A percentile compares a stretch with the other conserved stretches of the same genome.
phyloP scores from a whole-genome alignment of 257 asterid genomes.

The Apocynum venetum region DNA sequence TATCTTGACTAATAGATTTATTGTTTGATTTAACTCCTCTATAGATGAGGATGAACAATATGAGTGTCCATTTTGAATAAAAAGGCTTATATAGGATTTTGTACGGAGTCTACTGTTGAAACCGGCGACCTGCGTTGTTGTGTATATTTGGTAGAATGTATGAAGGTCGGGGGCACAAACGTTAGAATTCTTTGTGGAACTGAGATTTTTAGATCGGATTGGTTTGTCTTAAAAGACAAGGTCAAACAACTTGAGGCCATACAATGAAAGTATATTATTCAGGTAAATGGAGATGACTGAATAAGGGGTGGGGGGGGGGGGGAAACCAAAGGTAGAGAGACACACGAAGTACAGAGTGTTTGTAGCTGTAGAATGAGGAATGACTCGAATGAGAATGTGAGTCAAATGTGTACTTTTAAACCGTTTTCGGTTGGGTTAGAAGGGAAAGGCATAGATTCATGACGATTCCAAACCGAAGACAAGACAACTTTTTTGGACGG shows the following conservation, averaged over 20 bases:
- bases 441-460: neutral
- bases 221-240: neutral
- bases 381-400: neutral
- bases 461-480: neutral
- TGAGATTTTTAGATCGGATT: neutral
- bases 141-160: neutral
- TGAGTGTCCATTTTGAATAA: neutral
- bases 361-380: neutral
- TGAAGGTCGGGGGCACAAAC: neutral
- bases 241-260: neutral
- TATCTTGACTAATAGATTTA: neutral
- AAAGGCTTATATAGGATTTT: too few species aligned
- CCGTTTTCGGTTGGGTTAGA: neutral
- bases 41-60: neutral
- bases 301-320: too few species aligned
- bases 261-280: too few species aligned
- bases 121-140: neutral
- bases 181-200: neutral
- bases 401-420: neutral
- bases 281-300: too few species aligned
- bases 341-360: neutral
- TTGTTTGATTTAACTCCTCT: neutral
- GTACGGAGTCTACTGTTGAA: too few species aligned
- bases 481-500: conserved; percentile 15
- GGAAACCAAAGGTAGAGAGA: neutral